A percentile compares a stretch with the other conserved stretches of the same genome.
These are phyloP conservation scores for Scutellaria barbata DNA, from an alignment of 257 asterid species.

Conservation along the genomic window DNA sequence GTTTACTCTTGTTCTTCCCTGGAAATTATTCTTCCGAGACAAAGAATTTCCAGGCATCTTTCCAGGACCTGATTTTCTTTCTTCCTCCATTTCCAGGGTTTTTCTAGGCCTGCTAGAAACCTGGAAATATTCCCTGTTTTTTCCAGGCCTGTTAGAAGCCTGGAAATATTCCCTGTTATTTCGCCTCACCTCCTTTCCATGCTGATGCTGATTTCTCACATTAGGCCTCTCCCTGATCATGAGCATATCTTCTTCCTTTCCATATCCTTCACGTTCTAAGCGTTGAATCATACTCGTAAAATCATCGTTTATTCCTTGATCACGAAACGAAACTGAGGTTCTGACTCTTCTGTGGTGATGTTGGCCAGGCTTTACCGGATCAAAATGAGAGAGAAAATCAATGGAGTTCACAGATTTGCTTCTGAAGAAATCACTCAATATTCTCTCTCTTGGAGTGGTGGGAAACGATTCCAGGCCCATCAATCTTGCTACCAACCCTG, in stretches of 20 bases:
- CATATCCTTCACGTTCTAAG: conserved; percentile 28
- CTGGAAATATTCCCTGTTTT: conserved; percentile 11
- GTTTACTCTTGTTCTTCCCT: conserved; percentile 26
- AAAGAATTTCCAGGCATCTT: not conserved
- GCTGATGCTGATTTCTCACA: conserved; percentile 14
- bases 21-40: conserved; percentile 34
- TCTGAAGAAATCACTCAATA: conserved; percentile 52
- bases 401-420: conserved; percentile 61
- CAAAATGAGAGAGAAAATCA: conserved; percentile 51
- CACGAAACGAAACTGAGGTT: conserved; percentile 56
- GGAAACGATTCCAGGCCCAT: conserved; percentile 74
- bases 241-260: conserved; percentile 16
- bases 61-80: conserved; percentile 22
- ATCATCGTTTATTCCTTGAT: conserved; percentile 37
- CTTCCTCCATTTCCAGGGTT: conserved; percentile 23
- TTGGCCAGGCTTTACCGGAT: conserved; percentile 27
- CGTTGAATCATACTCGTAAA: not conserved
- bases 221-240: not conserved
- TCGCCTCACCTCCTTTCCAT: conserved; percentile 15
- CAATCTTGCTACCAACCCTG: conserved; percentile 66
- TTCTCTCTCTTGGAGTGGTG: conserved; percentile 18
- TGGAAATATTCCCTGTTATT: conserved; percentile 14
- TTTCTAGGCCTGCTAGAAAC: conserved; percentile 22
- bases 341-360: conserved; percentile 53
- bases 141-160: conserved; percentile 18